Evolutionary conservation across 2,329 filamentous ascomycete genomes (phyloP), one percentile per base, ranked within the genome.

Genomic region (Venturiaceae sp.): DNA sequence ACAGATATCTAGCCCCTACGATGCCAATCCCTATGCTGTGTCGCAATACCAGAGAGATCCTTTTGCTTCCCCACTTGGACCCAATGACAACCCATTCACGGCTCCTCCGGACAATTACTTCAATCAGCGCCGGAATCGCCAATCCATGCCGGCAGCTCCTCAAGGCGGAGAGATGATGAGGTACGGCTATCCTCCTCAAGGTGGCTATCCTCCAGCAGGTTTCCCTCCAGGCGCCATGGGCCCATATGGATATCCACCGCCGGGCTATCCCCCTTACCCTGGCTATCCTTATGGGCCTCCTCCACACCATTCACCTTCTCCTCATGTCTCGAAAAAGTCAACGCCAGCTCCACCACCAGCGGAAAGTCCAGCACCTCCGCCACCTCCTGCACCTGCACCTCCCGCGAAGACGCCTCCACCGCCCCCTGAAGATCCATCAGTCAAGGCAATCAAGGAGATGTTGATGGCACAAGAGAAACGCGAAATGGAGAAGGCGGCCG

Each of bases 21-120:
- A 58, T 19, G 30, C 46, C 16, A 53, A 53, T 52, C 58, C 53
- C 9, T 60, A 46, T 39, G 41, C 54, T 57, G 64, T 66, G n/a
- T 66, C 64, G 36, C 55, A 41, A 5, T 66, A 62, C 44, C 65
- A 69, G 56, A 67, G 46, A 64, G 66, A 58, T 30, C 61, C 33
- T 52, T 73, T 55, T 68, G 44, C 44, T 8, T 72, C 13, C 67
- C 67, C 14, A 66, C 69, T 60, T n/a, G 64, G 60, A 52, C 65
- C 69, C 5, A 74, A 74, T 21, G 41, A 41, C 11, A 57, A 57
- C 26, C 74, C 74, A 1, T 75, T 75, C 60, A 64, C 70, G 11
- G 63, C 69, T 11, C 68, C 67, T 36, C 57, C 58, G 16, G 58
- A 60, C 30, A 23, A 53, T 28, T 60, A 60, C 30, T 60, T 59